Evolutionary conservation across 306 rosid species (phyloP), one percentile per base, ranked within the genome.

Genomic region (Acacia acuminata): DNA sequence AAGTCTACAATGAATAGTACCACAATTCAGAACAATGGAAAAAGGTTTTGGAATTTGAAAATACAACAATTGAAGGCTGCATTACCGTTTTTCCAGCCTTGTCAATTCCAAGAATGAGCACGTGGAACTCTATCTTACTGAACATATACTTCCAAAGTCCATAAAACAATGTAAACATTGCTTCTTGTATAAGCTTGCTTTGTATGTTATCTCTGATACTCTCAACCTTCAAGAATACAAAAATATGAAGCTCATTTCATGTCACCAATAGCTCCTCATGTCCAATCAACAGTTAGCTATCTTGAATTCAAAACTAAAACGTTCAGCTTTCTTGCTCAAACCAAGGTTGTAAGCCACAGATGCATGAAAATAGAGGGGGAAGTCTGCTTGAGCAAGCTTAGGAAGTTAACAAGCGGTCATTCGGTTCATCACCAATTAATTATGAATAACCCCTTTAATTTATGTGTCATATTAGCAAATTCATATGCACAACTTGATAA

Each of bases 61-160:
- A 22, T 16, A 82, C 27, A 67, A 85, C 25, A 67, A 25, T 56
- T 15, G 56, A 77, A 81, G 83, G 75, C 82, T 81, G 81, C 55
- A 77, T 86, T 91, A 96, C 99, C 73, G 99, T 94, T 87, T 96
- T 96, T n/a, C 99, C 99, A 71, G 99, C 91, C 88, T 96, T 96
- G 94, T 94, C 99, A 73, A 94, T 90, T 81, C 99, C 99, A 82
- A 96, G 84, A 88, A 96, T 94, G 83, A 96, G 98, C 19, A 96
- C 95, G 81, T 91, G 99, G 91, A 92, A 94, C 93, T 96, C 99
- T 38, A 91, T 91, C 92, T 92, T 91, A 84, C 95, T 94, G 82
- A 88, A 91, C 76, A 96, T 44, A 84, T 92, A 90, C 89, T 96
- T 91, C 98, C 98, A 96, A 70, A 96, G 94, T 56, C 99, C 99